These are phyloP conservation scores for Glebionis coronaria DNA, from an alignment of 129 eudicot species.

Conservation along the genomic window DNA sequence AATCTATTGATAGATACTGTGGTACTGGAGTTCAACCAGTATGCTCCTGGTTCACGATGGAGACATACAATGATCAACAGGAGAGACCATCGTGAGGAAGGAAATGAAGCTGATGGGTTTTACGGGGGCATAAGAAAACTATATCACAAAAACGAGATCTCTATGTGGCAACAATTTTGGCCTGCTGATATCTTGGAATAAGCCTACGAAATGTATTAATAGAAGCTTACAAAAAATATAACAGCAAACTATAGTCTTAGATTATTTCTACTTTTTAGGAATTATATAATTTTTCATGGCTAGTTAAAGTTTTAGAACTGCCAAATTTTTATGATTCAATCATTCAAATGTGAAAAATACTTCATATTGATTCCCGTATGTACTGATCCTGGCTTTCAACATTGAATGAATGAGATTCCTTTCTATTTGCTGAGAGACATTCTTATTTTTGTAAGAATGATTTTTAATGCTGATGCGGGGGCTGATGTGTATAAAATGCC, in stretches of 20 bases:
- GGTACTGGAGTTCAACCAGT: conserved; percentile 72
- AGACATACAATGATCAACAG: conserved; percentile 51
- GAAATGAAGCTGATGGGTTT: conserved; percentile 77
- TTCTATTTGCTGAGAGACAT: neutral
- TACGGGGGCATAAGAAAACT: conserved; percentile 71
- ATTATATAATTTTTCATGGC: conserved; percentile 25
- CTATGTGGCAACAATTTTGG: conserved; percentile 61
- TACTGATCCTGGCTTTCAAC: conserved; percentile 21
- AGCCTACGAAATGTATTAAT: conserved; percentile 19
- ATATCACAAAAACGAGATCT: conserved; percentile 36
- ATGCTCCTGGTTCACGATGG: conserved; percentile 78
- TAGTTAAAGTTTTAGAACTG: conserved; percentile 19
- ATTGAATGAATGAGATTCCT: conserved; percentile 9
- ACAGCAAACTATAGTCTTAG: conserved; percentile 21
- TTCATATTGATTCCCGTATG: conserved; percentile 13
- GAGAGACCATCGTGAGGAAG: conserved; percentile 68
- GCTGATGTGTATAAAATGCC: too few species aligned
- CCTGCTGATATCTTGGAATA: conserved; percentile 62
- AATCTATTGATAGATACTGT: conserved; percentile 45
- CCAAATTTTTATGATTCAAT: conserved; percentile 21
- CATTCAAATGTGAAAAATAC: conserved; percentile 23
- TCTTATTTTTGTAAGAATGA: too few species aligned
- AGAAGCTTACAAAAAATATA: conserved; percentile 16
- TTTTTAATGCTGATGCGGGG: too few species aligned
- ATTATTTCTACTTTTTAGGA: conserved; percentile 6